Conservation (phyloP, 495 filamentous ascomycete genomes). For the Trichoderma orchidacearum region DNA sequence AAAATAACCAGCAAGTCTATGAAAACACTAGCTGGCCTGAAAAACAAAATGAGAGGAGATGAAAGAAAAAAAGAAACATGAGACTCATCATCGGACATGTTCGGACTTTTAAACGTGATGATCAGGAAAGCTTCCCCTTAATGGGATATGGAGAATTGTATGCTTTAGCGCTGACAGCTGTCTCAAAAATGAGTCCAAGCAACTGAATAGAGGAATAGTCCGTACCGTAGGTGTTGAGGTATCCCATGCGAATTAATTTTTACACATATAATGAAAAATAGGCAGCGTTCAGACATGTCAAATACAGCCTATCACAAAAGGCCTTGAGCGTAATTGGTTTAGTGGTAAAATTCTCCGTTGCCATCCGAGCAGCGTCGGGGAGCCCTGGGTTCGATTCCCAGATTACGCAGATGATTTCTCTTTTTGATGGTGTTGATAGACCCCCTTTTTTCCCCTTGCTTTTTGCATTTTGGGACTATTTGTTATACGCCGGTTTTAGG, state of each 20-base stretch:
- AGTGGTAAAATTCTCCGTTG: constrained; percentile 1
- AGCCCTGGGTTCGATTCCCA: constrained; percentile 1
- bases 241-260: too few relatives aligned
- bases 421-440: not conserved
- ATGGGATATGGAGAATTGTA: too few relatives aligned
- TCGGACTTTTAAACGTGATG: too few relatives aligned
- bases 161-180: too few relatives aligned
- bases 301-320: not conserved
- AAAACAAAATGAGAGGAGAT: not conserved
- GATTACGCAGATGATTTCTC: not conserved
- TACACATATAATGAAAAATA: not conserved
- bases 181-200: too few relatives aligned
- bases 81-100: too few relatives aligned
- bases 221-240: too few relatives aligned
- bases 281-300: not conserved
- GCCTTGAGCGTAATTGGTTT: not conserved
- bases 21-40: not conserved
- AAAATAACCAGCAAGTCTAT: not conserved
- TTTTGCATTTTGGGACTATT: not conserved
- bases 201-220: too few relatives aligned
- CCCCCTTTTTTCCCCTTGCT: not conserved
- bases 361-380: not conserved
- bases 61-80: too few relatives aligned
- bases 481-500: too few relatives aligned
- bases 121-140: too few relatives aligned